Evolutionary conservation across 129 eudicot species (phyloP).

Genomic region (Deinandra increscens): DNA sequence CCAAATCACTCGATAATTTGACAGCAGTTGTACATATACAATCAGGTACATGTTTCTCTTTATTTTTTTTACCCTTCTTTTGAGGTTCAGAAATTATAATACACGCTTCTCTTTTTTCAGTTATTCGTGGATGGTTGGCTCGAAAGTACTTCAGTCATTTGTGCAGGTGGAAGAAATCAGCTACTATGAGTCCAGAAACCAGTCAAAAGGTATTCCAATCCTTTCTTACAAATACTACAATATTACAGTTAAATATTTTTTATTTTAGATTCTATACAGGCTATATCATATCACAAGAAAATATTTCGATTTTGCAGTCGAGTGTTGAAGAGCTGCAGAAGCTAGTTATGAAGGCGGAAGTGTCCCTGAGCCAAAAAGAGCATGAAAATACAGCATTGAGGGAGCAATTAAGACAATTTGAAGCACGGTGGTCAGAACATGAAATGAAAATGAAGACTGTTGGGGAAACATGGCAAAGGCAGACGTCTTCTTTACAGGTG

Average conservation of each 20-base stretch:
- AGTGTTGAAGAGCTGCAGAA: conserved; percentile 61
- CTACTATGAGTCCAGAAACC: conserved; percentile 27
- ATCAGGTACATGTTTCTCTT: conserved; percentile 45
- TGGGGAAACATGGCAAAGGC: conserved; percentile 88
- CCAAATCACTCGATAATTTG: conserved; percentile 42
- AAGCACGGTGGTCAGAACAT: conserved; percentile 68
- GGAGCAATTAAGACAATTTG: conserved; percentile 56
- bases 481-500: conserved; percentile 75
- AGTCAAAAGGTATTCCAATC: conserved; percentile 10
- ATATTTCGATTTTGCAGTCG: conserved; percentile 26
- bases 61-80: background rate
- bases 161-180: conserved; percentile 31
- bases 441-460: conserved; percentile 72
- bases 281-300: conserved; percentile 9
- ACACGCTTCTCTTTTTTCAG: conserved; percentile 35
- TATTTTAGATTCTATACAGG: background rate
- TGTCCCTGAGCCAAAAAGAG: conserved; percentile 51
- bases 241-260: background rate
- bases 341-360: conserved; percentile 52
- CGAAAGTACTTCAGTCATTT: conserved; percentile 48
- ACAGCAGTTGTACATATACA: conserved; percentile 72
- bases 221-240: background rate
- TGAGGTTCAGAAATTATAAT: background rate
- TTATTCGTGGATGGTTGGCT: conserved; percentile 82
- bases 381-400: conserved; percentile 56